A percentile compares a stretch with the other conserved stretches of the same genome.
phyloP scores from a whole-genome alignment of 2,329 filamentous ascomycete species.

The Annulohypoxylon truncatum region DNA sequence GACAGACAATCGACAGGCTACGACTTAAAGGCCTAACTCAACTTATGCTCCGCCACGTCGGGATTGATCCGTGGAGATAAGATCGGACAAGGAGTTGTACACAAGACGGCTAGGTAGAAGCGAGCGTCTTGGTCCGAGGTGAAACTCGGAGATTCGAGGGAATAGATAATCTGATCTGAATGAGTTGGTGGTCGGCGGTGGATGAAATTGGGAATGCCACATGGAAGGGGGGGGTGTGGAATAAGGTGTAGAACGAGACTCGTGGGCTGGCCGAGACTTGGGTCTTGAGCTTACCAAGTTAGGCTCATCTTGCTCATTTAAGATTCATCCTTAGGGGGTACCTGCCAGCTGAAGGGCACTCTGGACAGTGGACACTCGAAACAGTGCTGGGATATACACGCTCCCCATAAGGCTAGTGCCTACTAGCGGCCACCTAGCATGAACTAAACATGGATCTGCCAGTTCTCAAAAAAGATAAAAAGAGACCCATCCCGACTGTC shows the following conservation, averaged over 20 bases:
- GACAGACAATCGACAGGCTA: conserved; percentile 6
- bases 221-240: conserved; percentile 19
- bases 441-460: conserved; percentile 29
- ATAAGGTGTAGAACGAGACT: not conserved
- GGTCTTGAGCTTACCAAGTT: not conserved
- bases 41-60: conserved; percentile 30
- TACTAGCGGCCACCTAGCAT: conserved; percentile 18
- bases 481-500: conserved; percentile 33
- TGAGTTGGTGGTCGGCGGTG: conserved; percentile 24
- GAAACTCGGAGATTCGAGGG: conserved; percentile 42
- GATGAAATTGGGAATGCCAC: conserved; percentile 27
- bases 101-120: not conserved
- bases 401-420: conserved; percentile 27
- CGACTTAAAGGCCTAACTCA: conserved; percentile 2
- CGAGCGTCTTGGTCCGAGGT: conserved; percentile 34
- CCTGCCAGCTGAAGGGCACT: not conserved
- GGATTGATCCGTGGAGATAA: conserved; percentile 40
- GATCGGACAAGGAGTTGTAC: conserved; percentile 30
- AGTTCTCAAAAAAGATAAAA: conserved; percentile 26
- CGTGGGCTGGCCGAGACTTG: conserved; percentile 5
- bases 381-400: not conserved
- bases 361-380: too few species aligned
- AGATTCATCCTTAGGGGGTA: not conserved
- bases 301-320: not conserved
- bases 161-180: conserved; percentile 33